These are phyloP conservation scores for Arbutus unedo DNA, from an alignment of 148 eudicot genomes.

Conservation along the genomic window DNA sequence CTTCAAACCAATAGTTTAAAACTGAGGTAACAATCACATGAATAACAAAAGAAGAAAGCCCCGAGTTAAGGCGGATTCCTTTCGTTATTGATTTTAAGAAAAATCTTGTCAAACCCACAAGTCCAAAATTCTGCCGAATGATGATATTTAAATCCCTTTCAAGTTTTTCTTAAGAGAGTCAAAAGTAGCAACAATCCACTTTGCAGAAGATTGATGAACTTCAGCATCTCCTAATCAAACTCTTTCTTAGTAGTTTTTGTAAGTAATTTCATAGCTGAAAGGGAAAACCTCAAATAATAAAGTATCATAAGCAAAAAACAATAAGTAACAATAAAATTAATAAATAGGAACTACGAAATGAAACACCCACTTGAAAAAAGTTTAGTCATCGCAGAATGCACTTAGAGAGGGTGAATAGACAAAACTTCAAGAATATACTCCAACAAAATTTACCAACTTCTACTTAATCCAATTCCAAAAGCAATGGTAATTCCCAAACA, in stretches of 20 bases:
- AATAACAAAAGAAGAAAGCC: no score
- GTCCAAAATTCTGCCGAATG: no score
- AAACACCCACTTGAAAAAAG: not conserved
- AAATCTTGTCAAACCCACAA: no score
- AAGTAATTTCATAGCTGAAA: not conserved
- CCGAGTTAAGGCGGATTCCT: no score
- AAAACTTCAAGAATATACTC: not conserved
- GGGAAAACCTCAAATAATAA: not conserved
- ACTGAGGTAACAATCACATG: no score
- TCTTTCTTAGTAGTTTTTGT: not conserved
- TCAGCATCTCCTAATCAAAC: not conserved
- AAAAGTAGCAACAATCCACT: not conserved
- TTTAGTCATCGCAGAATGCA: not conserved
- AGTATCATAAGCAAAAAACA: not conserved
- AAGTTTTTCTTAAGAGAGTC: not conserved
- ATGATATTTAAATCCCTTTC: no score
- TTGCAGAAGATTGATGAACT: not conserved
- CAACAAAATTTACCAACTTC: not conserved
- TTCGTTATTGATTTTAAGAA: no score
- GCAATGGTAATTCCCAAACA: not conserved
- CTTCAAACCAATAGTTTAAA: no score
- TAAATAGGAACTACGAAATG: not conserved
- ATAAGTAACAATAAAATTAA: no score
- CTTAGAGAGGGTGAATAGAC: not conserved
- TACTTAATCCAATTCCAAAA: not conserved